A percentile compares a stretch with the other conserved stretches of the same genome.
These are phyloP conservation scores for Erigeron canadensis DNA, from an alignment of 129 eudicot species.

Conservation along the genomic window DNA sequence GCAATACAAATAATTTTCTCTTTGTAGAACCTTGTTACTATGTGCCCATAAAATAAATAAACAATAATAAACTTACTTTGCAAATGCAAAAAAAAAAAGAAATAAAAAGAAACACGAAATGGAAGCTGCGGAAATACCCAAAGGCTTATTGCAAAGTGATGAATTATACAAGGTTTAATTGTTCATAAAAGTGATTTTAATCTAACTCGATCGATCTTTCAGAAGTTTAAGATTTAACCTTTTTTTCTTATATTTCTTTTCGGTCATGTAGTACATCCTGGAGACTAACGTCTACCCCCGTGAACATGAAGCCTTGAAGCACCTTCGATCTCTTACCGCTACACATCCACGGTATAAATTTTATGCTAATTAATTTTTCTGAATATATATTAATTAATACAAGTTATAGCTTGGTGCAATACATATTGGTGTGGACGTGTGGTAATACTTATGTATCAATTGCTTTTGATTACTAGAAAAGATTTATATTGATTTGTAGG, in stretches of 20 bases:
- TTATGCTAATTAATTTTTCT: conserved; percentile 9
- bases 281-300: conserved; percentile 66
- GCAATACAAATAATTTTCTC: too few relatives aligned
- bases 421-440: too few relatives aligned
- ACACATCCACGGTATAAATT: conserved; percentile 47
- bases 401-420: too few relatives aligned
- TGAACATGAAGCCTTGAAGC: conserved; percentile 53
- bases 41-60: conserved; percentile 18
- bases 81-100: conserved; percentile 5
- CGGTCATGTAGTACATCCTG: conserved; percentile 45
- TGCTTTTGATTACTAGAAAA: background rate
- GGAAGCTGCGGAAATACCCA: conserved; percentile 27
- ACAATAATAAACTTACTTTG: background rate
- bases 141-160: conserved; percentile 52
- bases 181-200: background rate
- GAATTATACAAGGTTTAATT: conserved; percentile 51
- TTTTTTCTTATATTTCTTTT: background rate
- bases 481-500: conserved; percentile 22
- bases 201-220: background rate
- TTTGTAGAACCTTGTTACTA: too few relatives aligned
- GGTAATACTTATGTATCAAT: background rate
- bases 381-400: background rate
- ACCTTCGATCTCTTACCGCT: conserved; percentile 48
- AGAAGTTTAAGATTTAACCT: background rate
- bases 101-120: too few relatives aligned